Conservation (phyloP, 306 rosid genomes). For the Dryas drummondii region DNA sequence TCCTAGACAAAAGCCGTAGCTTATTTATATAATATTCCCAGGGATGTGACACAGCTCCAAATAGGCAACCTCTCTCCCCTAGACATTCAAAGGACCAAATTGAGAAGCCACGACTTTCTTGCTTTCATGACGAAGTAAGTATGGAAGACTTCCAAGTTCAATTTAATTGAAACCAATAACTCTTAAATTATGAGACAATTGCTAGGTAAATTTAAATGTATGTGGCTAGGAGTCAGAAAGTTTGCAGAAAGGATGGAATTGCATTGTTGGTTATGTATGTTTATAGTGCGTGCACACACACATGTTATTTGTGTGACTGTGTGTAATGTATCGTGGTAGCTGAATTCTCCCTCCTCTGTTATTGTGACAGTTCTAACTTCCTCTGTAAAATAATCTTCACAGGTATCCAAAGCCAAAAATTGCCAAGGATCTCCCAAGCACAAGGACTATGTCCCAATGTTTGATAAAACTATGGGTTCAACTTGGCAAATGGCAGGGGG, state of each 20-base stretch:
- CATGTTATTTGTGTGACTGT: neutral
- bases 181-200: neutral
- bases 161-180: constrained; percentile 12
- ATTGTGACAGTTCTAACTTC: constrained; percentile 15
- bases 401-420: constrained; percentile 39
- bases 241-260: no score
- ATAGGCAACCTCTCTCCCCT: constrained; percentile 20
- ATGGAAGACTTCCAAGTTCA: constrained; percentile 26
- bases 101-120: neutral
- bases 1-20: constrained; percentile 21
- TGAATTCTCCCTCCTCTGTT: neutral
- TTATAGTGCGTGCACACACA: no score
- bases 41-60: constrained; percentile 28
- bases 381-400: constrained; percentile 27
- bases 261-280: neutral
- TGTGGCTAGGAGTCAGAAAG: neutral
- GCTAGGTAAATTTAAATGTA: neutral
- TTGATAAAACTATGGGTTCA: constrained; percentile 36
- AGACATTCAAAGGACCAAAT: neutral
- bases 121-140: constrained; percentile 42
- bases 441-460: constrained; percentile 36
- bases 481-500: constrained; percentile 36
- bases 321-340: neutral
- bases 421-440: constrained; percentile 15
- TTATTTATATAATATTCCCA: constrained; percentile 17